Evolutionary conservation across 352 stramenopile genomes (phyloP), one percentile per base, ranked within the genome.

Genomic region (Phytopythium vexans): DNA sequence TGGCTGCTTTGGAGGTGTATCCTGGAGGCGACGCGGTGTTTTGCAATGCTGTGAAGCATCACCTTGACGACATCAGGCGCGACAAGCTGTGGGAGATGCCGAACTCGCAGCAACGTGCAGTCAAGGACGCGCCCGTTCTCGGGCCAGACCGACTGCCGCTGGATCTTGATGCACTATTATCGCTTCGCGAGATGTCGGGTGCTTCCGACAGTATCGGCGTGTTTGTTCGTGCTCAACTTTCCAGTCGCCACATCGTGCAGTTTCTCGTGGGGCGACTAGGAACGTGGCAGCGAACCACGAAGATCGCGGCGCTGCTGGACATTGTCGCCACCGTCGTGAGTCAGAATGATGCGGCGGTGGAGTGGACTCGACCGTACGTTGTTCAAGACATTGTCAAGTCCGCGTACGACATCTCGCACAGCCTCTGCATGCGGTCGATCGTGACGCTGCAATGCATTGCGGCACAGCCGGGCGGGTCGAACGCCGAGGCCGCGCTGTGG

Each of bases 151-250:
- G 21, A 27, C 21, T 27, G 21, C 21, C 21, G 2, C 21, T 27
- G 21, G 21, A 27, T 27, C 21, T 27, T 27, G 21, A 27, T 27
- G 21, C 21, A 27, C 21, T 27, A 27, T 27, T 27, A 27, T 27
- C 21, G 21, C 21, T 27, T 27, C 21, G 21, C 21, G 21, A 27
- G 10, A 31, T 54, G 6, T 40, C 44, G 1, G 32, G 44, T 9
- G 51, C 32, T 15, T 42, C 55, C 31, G 60, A 62, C 40, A 44
- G 61, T 3, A 64, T 50, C n/a, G 64, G 72, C n/a, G 42, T 55
- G 10, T 81, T 86, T 41, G 68, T 70, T 31, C 64, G 72, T 2
- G 42, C 51, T 34, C 70, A 83, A 38, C 70, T 86, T 27, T 86
- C 74, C 9, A 64, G 45, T 40, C 59, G 60, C 21, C 37, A 53